Evolutionary conservation across 192 early-diverging fungal species (phyloP).

Genomic region (Gonapodya sp.): DNA sequence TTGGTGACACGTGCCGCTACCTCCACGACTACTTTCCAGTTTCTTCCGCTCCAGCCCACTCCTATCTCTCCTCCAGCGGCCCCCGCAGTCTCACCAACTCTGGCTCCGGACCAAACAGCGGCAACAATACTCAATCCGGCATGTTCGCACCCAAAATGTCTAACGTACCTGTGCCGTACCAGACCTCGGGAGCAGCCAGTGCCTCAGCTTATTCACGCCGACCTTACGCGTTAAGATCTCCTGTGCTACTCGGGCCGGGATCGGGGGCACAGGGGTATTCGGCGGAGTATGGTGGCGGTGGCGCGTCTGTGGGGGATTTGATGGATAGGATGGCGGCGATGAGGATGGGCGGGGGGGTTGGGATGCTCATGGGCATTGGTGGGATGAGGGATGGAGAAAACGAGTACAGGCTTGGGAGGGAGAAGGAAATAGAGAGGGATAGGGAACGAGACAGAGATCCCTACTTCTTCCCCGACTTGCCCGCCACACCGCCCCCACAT

Average conservation of each 20-base stretch:
- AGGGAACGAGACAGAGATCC: not conserved
- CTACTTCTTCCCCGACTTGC: not conserved
- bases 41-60: not conserved
- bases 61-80: not conserved
- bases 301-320: not conserved
- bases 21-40: not conserved
- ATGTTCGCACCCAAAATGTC: not conserved
- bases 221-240: not conserved
- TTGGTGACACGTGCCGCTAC: constrained; percentile 11
- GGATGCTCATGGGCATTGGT: not conserved
- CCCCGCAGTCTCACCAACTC: not conserved
- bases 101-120: not conserved
- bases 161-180: not conserved
- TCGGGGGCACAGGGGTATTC: not conserved
- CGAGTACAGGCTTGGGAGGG: too few species aligned
- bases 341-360: not conserved
- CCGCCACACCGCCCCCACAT: not conserved
- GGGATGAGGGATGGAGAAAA: not conserved
- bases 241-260: not conserved
- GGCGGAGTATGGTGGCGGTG: not conserved
- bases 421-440: too few species aligned
- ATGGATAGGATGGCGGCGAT: not conserved
- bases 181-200: not conserved
- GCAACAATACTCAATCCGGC: not conserved
- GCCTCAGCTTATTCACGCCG: not conserved